Base-by-base conservation (phyloP, 257 asterid genomes). In the Penstemon davidsonii region DNA sequence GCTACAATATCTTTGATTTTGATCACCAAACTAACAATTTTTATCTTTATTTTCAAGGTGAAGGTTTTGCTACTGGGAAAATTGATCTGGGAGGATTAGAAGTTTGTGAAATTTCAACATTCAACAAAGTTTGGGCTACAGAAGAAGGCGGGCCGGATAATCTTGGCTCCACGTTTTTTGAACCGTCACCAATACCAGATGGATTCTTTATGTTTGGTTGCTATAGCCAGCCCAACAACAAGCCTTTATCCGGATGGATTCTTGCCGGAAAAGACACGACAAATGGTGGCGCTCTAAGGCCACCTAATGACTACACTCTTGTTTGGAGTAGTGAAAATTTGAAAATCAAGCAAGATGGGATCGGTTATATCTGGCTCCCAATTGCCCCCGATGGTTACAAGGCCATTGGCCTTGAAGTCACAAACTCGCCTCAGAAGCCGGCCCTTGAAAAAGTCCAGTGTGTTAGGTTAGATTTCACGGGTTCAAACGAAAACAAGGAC, bases 61-160 rank as follows among this genome's bases (percentile, higher is more conserved):
- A 60, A 72, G 85, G 70, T 50, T 88, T 88, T 77, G 88, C 87
- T 5, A 78, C 76, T 54, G 92, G 90, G 60, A 51, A 42, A 39
- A 80, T 86, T 69, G 90, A 88, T 61, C 87, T 88, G 3, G 96
- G 96, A 72, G 96, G 92, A n/a, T 41, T 88, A 45, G 64, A 83
- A 49, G 70, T 89, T 19, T 43, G 77, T 41, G 86, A 92, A 71
- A 75, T 78, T 6, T 73, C 95, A 12, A 59, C 62, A 13, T 80
- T 89, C 57, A 59, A 60, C 74, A 78, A 81, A 57, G 59, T 89
- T 64, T 92, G 98, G 96, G 79, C 81, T 3, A 64, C 79, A 4
- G 73, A 60, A 12, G 95, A 86, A 81, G 96, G 96, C 49, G 98
- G 96, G 56, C 89, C 88, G 1, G 91, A 83, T 60, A 71, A 87